Conservation (phyloP, 2,329 filamentous ascomycete species). For the Ceratocystis smalleyi region DNA sequence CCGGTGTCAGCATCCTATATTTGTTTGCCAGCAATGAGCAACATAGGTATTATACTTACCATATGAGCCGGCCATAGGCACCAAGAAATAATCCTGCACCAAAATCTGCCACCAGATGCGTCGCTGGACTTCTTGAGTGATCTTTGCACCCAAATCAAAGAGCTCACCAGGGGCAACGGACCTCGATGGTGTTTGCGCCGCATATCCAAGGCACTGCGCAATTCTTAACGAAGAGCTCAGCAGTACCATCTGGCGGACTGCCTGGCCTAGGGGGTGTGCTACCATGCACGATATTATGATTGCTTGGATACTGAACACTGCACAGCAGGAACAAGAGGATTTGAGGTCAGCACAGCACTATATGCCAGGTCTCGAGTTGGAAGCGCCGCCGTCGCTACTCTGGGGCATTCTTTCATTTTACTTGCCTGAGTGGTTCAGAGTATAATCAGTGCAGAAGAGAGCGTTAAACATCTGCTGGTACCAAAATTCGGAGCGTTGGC, state of each 20-base stretch:
- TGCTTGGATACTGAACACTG: slow-evolving; percentile 12
- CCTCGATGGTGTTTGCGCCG: neutral
- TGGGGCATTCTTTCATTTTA: neutral
- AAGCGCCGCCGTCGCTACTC: neutral
- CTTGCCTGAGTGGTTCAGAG: slow-evolving; percentile 10
- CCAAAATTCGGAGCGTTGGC: neutral
- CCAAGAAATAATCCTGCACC: slow-evolving; percentile 15
- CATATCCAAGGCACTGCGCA: slow-evolving; percentile 13
- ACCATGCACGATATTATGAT: slow-evolving; percentile 17
- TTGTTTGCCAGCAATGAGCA: too few species aligned
- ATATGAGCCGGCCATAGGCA: slow-evolving; percentile 16
- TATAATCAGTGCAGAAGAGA: slow-evolving; percentile 9
- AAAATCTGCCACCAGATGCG: slow-evolving; percentile 17
- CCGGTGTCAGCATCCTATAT: neutral
- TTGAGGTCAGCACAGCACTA: neutral
- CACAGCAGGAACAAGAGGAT: neutral
- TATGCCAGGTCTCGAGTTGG: neutral
- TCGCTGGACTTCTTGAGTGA: slow-evolving; percentile 10
- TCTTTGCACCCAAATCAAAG: neutral
- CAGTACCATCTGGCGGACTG: slow-evolving; percentile 16
- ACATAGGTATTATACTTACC: neutral
- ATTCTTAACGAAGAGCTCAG: slow-evolving; percentile 12
- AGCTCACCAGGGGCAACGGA: neutral
- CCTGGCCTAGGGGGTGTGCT: slow-evolving; percentile 14
- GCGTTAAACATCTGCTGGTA: slow-evolving; percentile 9